These are phyloP conservation scores for Yamadazyma oceani DNA, from an alignment of 1,139 yeast genomes.

Conservation along the genomic window DNA sequence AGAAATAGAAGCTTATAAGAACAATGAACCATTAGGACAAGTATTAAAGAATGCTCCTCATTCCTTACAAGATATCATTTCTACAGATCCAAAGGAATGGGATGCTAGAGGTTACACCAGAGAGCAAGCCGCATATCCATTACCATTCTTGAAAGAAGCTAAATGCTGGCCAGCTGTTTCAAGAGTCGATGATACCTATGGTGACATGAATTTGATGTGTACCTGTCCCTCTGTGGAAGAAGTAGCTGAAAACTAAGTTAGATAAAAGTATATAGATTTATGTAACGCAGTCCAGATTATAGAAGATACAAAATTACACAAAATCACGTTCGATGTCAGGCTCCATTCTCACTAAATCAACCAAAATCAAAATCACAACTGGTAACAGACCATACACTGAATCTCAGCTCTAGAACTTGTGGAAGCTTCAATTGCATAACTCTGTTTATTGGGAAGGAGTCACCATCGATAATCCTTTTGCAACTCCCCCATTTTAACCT, in stretches of 20 bases:
- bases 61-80: constrained; percentile 73
- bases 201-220: constrained; percentile 90
- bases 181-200: constrained; percentile 89
- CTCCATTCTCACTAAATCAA: background rate
- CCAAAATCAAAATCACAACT: background rate
- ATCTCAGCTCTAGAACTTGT: too few relatives aligned
- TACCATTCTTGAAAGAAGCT: constrained; percentile 64
- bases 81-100: constrained; percentile 65
- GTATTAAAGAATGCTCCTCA: constrained; percentile 93
- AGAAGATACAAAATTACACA: too few relatives aligned
- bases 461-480: too few relatives aligned
- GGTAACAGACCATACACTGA: too few relatives aligned
- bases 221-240: constrained; percentile 87
- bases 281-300: too few relatives aligned
- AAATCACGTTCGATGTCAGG: too few relatives aligned
- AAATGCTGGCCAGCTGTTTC: constrained; percentile 97
- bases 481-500: too few relatives aligned
- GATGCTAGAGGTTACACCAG: constrained; percentile 81
- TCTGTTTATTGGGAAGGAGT: too few relatives aligned
- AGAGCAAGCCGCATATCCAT: constrained; percentile 91
- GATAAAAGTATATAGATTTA: background rate
- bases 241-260: constrained; percentile 31
- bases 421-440: too few relatives aligned
- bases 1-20: constrained; percentile 78
- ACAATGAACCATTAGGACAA: constrained; percentile 64